phyloP scores from a whole-genome alignment of 768 basidiomycete species.

The Coprinellus micaceus region DNA sequence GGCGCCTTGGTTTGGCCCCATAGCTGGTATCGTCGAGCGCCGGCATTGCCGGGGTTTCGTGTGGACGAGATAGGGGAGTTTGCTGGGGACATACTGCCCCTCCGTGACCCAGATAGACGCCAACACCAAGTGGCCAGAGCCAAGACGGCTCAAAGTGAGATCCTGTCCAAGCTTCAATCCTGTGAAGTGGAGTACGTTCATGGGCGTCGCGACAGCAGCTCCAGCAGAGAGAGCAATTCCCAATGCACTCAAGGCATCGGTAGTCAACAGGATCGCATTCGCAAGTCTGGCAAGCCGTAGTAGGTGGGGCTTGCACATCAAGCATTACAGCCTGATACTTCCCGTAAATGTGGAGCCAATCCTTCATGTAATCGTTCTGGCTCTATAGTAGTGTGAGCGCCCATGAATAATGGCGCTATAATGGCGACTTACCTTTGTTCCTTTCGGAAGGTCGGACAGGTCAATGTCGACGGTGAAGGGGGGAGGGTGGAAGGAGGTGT shows the following conservation, averaged over 20 bases:
- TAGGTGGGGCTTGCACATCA: background rate
- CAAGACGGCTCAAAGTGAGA: background rate
- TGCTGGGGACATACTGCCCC: background rate
- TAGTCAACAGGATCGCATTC: background rate
- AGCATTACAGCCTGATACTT: background rate
- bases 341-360: background rate
- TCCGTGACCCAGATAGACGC: background rate
- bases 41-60: background rate
- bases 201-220: background rate
- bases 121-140: background rate
- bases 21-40: background rate
- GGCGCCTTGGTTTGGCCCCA: background rate
- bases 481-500: no score
- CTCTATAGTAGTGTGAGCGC: no score
- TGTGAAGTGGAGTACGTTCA: background rate
- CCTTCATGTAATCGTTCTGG: background rate
- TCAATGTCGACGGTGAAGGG: no score
- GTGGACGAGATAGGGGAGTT: no score
- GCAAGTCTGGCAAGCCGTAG: background rate
- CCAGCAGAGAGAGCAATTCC: background rate
- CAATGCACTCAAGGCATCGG: background rate
- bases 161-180: background rate
- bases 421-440: no score
- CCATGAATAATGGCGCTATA: no score
- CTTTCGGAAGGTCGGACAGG: no score